Evolutionary conservation across 208 protist genomes (phyloP), one percentile per base, ranked within the genome.

Genomic region (Trypanosoma melophagium): DNA sequence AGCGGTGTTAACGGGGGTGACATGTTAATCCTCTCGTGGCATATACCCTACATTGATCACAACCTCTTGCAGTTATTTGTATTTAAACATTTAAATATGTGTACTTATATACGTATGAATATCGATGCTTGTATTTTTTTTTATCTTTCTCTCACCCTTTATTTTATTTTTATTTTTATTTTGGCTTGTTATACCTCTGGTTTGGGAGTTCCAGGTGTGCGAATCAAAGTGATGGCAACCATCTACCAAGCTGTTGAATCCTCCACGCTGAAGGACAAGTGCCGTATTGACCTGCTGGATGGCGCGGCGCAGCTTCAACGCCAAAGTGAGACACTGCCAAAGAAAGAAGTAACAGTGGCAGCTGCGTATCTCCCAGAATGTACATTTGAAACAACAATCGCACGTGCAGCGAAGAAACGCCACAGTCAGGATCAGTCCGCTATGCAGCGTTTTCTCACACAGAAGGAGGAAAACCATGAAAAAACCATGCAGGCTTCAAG

Each of bases 251-350:
- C 85, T 60, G 53, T 95, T 62, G 79, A 83, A 21, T 76, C 66
- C 25, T 84, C 86, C 40, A 78, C 79, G 31, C 75, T 95, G 31
- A 84, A 76, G 40, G 76, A 77, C 44, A 61, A 77, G 41, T 95
- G 89, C 79, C 83, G 84, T 55, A 56, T 74, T 7, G 89, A 95
- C 65, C 67, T 95, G 31, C 74, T 84, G 22, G 90, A 84, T 47
- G 76, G 87, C 47, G 72, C 83, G 19, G 69, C 75, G 60, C 81
- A 92, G 66, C 42, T 95, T 25, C 77, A 89, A 49, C 66, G 78
- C n/a, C 76, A 87, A 54, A 77, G 71, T 35, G 51, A 62, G 16
- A 74, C 57, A 28, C 81, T 95, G 13, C 79, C 77, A 3, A 93
- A 93, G 78, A 79, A 77, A 16, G 59, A 51, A 14, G 53, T 69